Conservation (phyloP, 208 protist genomes). For the Strigomonas culicis region DNA sequence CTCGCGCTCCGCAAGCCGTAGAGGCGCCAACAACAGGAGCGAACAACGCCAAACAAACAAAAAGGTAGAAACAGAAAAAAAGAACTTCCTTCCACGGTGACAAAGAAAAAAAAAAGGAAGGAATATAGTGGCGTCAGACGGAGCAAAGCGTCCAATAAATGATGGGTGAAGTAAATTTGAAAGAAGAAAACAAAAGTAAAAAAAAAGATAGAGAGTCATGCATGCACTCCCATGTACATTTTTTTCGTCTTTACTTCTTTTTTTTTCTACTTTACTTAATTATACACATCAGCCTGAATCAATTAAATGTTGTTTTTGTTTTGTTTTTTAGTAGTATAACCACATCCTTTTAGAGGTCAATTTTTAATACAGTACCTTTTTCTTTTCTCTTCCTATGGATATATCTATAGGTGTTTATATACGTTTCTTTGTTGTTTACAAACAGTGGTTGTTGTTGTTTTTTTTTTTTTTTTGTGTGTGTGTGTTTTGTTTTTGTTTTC, state of each 20-base stretch:
- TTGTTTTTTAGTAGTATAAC: neutral
- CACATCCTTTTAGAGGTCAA: neutral
- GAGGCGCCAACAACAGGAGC: neutral
- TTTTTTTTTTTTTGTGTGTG: neutral
- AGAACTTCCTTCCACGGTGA: slow-evolving; percentile 6
- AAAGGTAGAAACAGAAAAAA: slow-evolving; percentile 12
- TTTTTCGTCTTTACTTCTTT: neutral
- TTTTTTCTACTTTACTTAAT: neutral
- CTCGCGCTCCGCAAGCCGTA: neutral
- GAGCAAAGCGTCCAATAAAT: neutral
- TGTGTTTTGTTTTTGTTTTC: slow-evolving; percentile 2
- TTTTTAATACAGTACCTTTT: neutral
- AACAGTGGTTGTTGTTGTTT: slow-evolving; percentile 11
- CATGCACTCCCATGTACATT: neutral
- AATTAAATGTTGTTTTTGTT: neutral
- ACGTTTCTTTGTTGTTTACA: neutral
- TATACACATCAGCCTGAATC: neutral
- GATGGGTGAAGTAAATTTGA: neutral
- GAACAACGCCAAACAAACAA: neutral
- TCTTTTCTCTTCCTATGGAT: slow-evolving; percentile 3
- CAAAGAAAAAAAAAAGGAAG: slow-evolving; percentile 6
- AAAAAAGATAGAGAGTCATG: neutral
- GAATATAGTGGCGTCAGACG: neutral
- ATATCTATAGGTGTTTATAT: slow-evolving; percentile 22
- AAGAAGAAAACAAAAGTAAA: neutral